phyloP scores from a whole-genome alignment of 1,284 basidiomycete species.

The Phlebopus sp. region DNA sequence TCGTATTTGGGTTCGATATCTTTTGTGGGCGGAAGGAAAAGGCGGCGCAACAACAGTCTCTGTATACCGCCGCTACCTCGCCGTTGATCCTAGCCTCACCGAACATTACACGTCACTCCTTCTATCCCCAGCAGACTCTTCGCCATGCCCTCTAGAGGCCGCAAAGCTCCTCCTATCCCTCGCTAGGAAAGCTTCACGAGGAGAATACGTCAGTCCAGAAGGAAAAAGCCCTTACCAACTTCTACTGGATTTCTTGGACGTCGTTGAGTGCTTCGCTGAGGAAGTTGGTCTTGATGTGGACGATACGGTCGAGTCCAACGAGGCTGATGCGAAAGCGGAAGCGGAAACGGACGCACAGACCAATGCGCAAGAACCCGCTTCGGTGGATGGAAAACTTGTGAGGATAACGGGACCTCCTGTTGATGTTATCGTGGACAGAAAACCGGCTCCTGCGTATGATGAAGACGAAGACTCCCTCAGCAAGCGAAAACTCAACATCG shows the following conservation, averaged over 20 bases:
- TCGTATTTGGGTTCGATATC: conserved; percentile 91
- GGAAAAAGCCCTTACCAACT: conserved; percentile 96
- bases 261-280: conserved; percentile 89
- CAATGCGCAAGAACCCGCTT: conserved; percentile 43
- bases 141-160: conserved; percentile 87
- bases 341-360: conserved; percentile 42
- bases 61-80: conserved; percentile 89
- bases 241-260: conserved; percentile 89
- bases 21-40: conserved; percentile 88
- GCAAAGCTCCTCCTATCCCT: conserved; percentile 87
- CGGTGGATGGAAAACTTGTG: conserved; percentile 63
- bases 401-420: conserved; percentile 73
- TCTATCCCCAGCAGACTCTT: conserved; percentile 60
- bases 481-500: conserved; percentile 79
- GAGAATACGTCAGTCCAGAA: conserved; percentile 85
- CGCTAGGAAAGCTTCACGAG: conserved; percentile 79
- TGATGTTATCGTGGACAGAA: conserved; percentile 48
- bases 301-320: conserved; percentile 58
- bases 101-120: conserved; percentile 82
- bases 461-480: conserved; percentile 83
- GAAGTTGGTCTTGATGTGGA: conserved; percentile 91
- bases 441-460: conserved; percentile 56
- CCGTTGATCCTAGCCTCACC: conserved; percentile 81
- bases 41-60: conserved; percentile 85
- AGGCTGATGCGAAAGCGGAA: conserved; percentile 42